A percentile compares a stretch with the other conserved stretches of the same genome.
Conservation (phyloP, 2,329 filamentous ascomycete genomes). For the Cercospora sp. region DNA sequence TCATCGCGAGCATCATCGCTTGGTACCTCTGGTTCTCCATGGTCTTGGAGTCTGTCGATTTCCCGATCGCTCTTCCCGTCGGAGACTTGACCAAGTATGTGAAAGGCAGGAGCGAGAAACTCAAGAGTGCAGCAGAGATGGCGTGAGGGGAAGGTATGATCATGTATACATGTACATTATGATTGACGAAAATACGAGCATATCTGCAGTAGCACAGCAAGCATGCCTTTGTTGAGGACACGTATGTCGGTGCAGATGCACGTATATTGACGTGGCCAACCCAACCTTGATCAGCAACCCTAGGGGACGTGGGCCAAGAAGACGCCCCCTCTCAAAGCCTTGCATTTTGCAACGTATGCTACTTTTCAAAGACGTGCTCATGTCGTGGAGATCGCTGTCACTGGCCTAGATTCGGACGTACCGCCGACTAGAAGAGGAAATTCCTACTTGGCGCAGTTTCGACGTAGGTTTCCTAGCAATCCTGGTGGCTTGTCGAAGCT, state of each 20-base stretch:
- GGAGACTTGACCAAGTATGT: constrained; percentile 26
- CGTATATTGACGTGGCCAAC: neutral
- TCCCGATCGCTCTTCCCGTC: constrained; percentile 24
- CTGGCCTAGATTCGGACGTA: neutral
- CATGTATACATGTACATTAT: neutral
- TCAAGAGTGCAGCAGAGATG: constrained; percentile 19
- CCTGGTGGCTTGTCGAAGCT: neutral
- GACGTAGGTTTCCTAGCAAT: neutral
- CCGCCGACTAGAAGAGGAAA: neutral
- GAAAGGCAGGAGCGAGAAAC: constrained; percentile 25
- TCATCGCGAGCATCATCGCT: neutral
- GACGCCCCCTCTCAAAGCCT: neutral
- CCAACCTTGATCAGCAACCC: neutral
- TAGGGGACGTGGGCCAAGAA: neutral
- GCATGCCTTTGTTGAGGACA: neutral
- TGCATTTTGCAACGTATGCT: neutral
- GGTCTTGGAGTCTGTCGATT: constrained; percentile 27
- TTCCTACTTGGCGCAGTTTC: neutral
- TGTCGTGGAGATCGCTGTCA: neutral
- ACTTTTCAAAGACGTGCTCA: neutral
- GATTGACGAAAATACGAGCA: neutral
- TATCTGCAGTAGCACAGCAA: neutral
- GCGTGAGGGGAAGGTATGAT: constrained; percentile 6
- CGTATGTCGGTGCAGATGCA: neutral
- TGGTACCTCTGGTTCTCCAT: constrained; percentile 8